Evolutionary conservation across 805 yeast genomes (phyloP).

Genomic region (Ogataea saltuana): DNA sequence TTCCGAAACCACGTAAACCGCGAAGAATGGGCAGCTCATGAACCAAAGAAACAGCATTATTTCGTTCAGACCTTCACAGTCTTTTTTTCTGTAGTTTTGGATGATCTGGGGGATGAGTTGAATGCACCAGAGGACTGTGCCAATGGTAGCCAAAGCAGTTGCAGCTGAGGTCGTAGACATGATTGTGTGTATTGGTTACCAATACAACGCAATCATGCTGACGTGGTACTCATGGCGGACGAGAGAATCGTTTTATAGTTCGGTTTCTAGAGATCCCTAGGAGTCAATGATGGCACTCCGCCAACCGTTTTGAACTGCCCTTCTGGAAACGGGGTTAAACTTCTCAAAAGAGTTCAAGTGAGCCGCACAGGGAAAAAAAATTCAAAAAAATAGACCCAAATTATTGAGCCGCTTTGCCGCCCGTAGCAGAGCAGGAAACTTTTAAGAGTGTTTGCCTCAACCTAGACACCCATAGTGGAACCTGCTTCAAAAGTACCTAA

Average conservation of each 20-base stretch:
- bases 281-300: not conserved
- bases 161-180: slow-evolving; percentile 51
- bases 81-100: slow-evolving; percentile 65
- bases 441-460: too few species aligned
- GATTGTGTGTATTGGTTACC: too few species aligned
- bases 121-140: slow-evolving; percentile 92
- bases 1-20: slow-evolving; percentile 49
- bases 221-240: too few species aligned
- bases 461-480: not conserved
- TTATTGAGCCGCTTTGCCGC: not conserved
- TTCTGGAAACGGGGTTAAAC: not conserved
- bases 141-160: slow-evolving; percentile 81
- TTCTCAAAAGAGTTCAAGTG: not conserved
- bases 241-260: not conserved
- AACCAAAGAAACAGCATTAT: slow-evolving; percentile 87
- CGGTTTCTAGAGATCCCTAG: not conserved
- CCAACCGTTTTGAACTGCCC: not conserved
- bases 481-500: not conserved
- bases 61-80: slow-evolving; percentile 29
- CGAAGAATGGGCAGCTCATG: slow-evolving; percentile 54
- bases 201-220: too few species aligned
- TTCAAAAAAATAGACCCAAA: too few species aligned
- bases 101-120: slow-evolving; percentile 81
- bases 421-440: too few species aligned
- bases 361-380: not conserved